phyloP scores from a whole-genome alignment of 768 basidiomycete species.

The Mycena belliarum region DNA sequence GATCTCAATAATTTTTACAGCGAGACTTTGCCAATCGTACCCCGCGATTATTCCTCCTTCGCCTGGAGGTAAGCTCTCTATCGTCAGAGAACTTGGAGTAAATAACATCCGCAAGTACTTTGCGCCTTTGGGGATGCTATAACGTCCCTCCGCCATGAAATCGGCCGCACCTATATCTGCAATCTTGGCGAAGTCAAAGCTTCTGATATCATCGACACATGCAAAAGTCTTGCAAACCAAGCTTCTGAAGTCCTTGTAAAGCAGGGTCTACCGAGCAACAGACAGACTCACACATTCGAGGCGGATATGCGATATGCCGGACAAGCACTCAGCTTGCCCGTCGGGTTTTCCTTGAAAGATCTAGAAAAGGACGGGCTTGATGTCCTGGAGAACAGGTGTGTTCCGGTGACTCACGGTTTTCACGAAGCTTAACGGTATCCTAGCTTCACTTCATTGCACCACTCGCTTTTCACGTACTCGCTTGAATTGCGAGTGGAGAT shows the following conservation, averaged over 20 bases:
- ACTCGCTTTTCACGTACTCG: slow-evolving; percentile 28
- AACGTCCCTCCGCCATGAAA: slow-evolving; percentile 30
- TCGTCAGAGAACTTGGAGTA: neutral
- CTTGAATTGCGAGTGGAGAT: slow-evolving; percentile 29
- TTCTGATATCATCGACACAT: slow-evolving; percentile 18
- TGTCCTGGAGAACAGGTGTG: slow-evolving; percentile 16
- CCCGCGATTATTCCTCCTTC: slow-evolving; percentile 32
- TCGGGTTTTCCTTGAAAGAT: slow-evolving; percentile 24
- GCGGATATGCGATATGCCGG: slow-evolving; percentile 31
- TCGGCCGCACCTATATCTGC: slow-evolving; percentile 25
- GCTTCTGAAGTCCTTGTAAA: slow-evolving; percentile 23
- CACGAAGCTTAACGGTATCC: neutral
- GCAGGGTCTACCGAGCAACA: slow-evolving; percentile 22
- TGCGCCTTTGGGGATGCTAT: slow-evolving; percentile 33
- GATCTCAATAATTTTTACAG: neutral
- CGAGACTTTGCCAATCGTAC: slow-evolving; percentile 24
- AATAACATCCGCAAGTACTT: slow-evolving; percentile 22
- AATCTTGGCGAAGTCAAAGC: slow-evolving; percentile 24
- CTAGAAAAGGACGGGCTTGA: slow-evolving; percentile 17
- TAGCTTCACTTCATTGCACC: slow-evolving; percentile 27
- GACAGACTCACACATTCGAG: slow-evolving; percentile 23
- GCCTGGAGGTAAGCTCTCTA: slow-evolving; percentile 26
- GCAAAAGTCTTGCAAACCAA: slow-evolving; percentile 19
- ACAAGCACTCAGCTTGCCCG: slow-evolving; percentile 28
- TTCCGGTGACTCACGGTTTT: neutral